These are phyloP conservation scores for Plasmodium relictum DNA, from an alignment of 169 alveolate species.

Conservation along the genomic window DNA sequence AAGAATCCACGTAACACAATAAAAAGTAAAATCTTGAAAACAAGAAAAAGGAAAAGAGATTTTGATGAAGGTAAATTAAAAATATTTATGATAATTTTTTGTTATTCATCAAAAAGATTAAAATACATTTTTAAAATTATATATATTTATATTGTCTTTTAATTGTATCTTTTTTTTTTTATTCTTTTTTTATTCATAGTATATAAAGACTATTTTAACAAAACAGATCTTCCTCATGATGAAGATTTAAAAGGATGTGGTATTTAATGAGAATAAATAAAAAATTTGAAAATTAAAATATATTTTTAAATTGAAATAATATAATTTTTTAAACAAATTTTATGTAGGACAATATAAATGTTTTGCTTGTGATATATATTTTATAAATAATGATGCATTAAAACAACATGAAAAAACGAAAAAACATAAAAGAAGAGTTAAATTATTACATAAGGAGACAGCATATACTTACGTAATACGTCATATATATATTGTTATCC, in stretches of 20 bases:
- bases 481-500: background rate
- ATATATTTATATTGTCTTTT: slow-evolving; percentile 9
- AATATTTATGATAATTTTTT: background rate
- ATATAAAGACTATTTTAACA: slow-evolving; percentile 36
- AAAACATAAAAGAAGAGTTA: slow-evolving; percentile 83
- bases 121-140: background rate
- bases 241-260: slow-evolving; percentile 73
- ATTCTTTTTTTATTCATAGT: slow-evolving; percentile 22
- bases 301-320: slow-evolving; percentile 1
- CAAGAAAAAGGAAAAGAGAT: slow-evolving; percentile 69
- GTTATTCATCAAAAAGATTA: background rate
- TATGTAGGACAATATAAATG: slow-evolving; percentile 80
- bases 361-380: slow-evolving; percentile 85
- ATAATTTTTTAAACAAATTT: slow-evolving; percentile 9
- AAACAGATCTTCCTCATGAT: slow-evolving; percentile 61
- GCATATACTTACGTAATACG: slow-evolving; percentile 62
- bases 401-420: slow-evolving; percentile 81
- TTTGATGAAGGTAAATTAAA: slow-evolving; percentile 53
- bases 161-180: background rate
- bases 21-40: slow-evolving; percentile 67
- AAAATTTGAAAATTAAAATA: no score
- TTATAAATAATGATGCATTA: slow-evolving; percentile 79
- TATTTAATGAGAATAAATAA: slow-evolving; percentile 12
- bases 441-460: slow-evolving; percentile 58
- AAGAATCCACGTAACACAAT: slow-evolving; percentile 74